Evolutionary conservation across 768 basidiomycete genomes (phyloP).

Genomic region (Naganishia vishniacii): DNA sequence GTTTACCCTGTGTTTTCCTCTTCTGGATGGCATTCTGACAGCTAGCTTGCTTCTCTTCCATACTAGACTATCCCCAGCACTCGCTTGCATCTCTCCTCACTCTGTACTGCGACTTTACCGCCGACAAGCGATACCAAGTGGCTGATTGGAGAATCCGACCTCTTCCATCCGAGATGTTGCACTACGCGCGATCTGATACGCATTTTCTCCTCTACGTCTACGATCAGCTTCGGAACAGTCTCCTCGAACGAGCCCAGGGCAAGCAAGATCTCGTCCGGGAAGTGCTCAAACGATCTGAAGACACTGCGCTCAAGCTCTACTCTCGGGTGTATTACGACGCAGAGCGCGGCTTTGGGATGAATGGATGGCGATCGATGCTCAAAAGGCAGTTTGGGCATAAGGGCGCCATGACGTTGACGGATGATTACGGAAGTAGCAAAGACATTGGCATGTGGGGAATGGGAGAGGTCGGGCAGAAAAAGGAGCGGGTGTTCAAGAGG

Average conservation of each 20-base stretch:
- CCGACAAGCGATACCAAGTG: conserved; percentile 93
- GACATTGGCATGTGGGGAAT: conserved; percentile 25
- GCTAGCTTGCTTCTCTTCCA: too few relatives aligned
- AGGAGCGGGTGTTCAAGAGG: conserved; percentile 62
- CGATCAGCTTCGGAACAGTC: conserved; percentile 79
- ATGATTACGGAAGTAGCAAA: conserved; percentile 25
- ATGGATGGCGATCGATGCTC: conserved; percentile 72
- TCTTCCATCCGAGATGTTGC: conserved; percentile 77
- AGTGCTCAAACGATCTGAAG: conserved; percentile 66
- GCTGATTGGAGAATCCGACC: conserved; percentile 97
- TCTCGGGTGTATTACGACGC: conserved; percentile 66
- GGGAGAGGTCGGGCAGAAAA: conserved; percentile 48
- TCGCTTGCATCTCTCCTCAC: conserved; percentile 76
- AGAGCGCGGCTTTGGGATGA: conserved; percentile 59
- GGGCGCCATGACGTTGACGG: conserved; percentile 10
- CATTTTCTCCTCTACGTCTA: conserved; percentile 91
- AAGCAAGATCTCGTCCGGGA: conserved; percentile 57
- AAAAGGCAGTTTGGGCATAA: conserved; percentile 72
- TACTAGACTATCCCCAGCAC: conserved; percentile 72
- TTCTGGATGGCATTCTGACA: neutral
- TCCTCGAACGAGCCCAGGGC: conserved; percentile 52
- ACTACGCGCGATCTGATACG: conserved; percentile 91
- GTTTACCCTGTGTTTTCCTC: too few relatives aligned
- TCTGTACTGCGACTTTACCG: conserved; percentile 79
- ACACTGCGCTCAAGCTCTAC: conserved; percentile 69